Percentiles rank a stretch among this genome's conserved stretches.
Evolutionary conservation across 2,329 filamentous ascomycete species (phyloP).

Genomic region (Aschersonia sp.): DNA sequence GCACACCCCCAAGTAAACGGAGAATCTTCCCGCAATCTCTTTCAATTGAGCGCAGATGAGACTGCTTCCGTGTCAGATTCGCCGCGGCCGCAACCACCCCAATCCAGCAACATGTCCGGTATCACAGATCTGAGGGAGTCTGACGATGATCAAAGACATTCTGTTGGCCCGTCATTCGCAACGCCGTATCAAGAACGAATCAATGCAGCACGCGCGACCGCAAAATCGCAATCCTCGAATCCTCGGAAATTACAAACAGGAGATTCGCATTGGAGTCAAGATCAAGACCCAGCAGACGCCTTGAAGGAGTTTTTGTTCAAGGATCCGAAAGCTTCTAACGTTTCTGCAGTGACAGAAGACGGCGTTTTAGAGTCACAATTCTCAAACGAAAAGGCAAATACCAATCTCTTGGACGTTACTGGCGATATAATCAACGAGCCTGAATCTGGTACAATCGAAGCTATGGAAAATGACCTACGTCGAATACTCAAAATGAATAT

Average conservation of each 20-base stretch:
- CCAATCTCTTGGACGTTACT: neutral
- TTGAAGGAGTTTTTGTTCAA: conserved; percentile 43
- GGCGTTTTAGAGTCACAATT: neutral
- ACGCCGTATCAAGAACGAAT: conserved; percentile 51
- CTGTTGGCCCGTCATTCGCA: conserved; percentile 53
- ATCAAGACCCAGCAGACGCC: conserved; percentile 28
- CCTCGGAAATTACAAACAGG: neutral
- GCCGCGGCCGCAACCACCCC: too few species aligned
- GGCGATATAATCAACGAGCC: neutral
- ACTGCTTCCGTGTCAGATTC: conserved; percentile 2
- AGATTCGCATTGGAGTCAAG: neutral
- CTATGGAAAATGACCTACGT: conserved; percentile 39
- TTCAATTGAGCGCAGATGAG: conserved; percentile 7
- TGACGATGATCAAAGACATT: conserved; percentile 39
- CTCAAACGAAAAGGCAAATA: neutral
- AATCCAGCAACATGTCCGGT: neutral
- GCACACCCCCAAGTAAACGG: conserved; percentile 12
- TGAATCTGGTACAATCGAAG: conserved; percentile 21
- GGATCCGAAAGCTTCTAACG: conserved; percentile 12
- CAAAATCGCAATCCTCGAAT: conserved; percentile 5
- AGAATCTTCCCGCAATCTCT: neutral
- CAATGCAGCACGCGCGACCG: conserved; percentile 31
- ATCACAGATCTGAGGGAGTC: conserved; percentile 34
- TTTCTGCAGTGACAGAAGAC: neutral
- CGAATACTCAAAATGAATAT: conserved; percentile 33